Percentiles rank a stretch among this genome's conserved stretches.
Evolutionary conservation across 371 early-diverging fungal species (phyloP).

Genomic region (Coemansia sp.): DNA sequence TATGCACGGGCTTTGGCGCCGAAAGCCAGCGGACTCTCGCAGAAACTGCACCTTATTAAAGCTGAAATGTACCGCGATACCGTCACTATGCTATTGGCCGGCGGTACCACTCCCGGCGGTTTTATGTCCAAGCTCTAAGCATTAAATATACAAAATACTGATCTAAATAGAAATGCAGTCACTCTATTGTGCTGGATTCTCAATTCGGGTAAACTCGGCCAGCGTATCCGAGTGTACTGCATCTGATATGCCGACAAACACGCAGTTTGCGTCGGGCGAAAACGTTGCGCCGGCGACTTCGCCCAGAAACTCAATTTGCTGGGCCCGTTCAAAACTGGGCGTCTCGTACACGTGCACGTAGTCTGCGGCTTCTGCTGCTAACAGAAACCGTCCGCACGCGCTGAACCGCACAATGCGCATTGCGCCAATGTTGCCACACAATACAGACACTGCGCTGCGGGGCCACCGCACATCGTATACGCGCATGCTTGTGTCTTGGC

Average conservation of each 20-base stretch:
- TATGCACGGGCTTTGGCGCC: slow-evolving; percentile 53
- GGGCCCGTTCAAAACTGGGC: slow-evolving; percentile 53
- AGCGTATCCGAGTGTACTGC: slow-evolving; percentile 30
- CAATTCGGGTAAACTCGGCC: slow-evolving; percentile 17
- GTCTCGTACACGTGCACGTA: slow-evolving; percentile 75
- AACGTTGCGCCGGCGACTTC: slow-evolving; percentile 70
- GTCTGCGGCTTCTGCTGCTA: slow-evolving; percentile 74
- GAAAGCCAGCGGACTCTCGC: slow-evolving; percentile 33
- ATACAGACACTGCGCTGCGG: slow-evolving; percentile 22
- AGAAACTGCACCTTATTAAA: slow-evolving; percentile 46
- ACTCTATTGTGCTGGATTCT: not conserved
- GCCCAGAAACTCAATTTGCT: slow-evolving; percentile 81
- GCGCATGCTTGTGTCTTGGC: slow-evolving; percentile 69
- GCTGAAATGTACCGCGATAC: slow-evolving; percentile 51
- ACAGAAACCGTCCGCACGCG: slow-evolving; percentile 65
- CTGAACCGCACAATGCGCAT: slow-evolving; percentile 75
- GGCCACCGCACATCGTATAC: slow-evolving; percentile 73
- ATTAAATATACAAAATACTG: not conserved
- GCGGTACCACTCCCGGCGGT: slow-evolving; percentile 35
- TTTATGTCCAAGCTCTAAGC: slow-evolving; percentile 50
- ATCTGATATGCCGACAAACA: slow-evolving; percentile 46
- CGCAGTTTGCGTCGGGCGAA: slow-evolving; percentile 49
- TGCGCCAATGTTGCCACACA: slow-evolving; percentile 69
- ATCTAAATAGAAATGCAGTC: not conserved
- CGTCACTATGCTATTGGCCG: slow-evolving; percentile 32